Evolutionary conservation across 192 early-diverging fungal species (phyloP).

Genomic region (Spizellomyces punctatus): DNA sequence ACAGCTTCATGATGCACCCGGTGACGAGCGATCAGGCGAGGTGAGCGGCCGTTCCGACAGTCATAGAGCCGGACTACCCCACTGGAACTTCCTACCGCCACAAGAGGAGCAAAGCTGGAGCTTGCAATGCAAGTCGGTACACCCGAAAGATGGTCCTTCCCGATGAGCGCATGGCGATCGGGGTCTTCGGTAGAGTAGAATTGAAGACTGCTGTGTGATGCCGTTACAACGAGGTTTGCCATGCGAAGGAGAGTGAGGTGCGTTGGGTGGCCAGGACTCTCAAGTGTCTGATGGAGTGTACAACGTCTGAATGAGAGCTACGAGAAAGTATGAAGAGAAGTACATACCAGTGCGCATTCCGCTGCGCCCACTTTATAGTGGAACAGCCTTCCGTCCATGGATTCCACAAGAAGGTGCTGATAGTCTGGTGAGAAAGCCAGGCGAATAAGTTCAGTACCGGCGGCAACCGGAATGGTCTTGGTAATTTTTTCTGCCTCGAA

Average conservation of each 20-base stretch:
- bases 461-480: conserved; percentile 10
- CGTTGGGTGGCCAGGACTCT: neutral
- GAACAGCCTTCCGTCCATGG: neutral
- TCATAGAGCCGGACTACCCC: conserved; percentile 2
- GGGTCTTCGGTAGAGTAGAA: neutral
- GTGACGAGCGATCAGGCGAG: neutral
- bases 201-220: neutral
- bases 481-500: conserved; percentile 28
- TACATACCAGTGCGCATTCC: neutral
- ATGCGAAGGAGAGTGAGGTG: neutral
- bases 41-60: neutral
- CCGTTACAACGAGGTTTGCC: neutral
- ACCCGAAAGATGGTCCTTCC: neutral
- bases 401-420: conserved; percentile 21
- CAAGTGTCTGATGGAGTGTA: neutral
- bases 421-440: conserved; percentile 51
- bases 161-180: neutral
- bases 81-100: conserved; percentile 6
- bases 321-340: neutral
- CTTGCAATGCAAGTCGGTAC: conserved; percentile 4
- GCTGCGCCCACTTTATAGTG: neutral
- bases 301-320: neutral
- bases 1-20: neutral
- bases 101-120: conserved; percentile 6
- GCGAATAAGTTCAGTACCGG: conserved; percentile 8